Percentiles rank a stretch among this genome's conserved stretches.
Conservation (phyloP, 2,329 filamentous ascomycete species). For the Fusarium nisikadoi region DNA sequence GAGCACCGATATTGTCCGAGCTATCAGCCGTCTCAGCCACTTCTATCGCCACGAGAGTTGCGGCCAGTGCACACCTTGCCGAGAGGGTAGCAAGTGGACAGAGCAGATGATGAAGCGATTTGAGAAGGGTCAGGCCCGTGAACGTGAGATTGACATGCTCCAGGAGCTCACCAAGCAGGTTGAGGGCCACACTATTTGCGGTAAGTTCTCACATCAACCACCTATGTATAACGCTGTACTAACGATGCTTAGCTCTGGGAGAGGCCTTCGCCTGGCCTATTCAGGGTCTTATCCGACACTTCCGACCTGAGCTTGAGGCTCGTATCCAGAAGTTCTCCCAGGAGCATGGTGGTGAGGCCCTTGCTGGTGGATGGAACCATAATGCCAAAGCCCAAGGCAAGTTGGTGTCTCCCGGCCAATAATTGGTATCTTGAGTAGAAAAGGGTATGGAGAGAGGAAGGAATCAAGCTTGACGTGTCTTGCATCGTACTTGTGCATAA, state of each 20-base stretch:
- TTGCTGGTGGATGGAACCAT: constrained; percentile 90
- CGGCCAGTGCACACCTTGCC: constrained; percentile 99
- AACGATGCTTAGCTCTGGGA: constrained; percentile 73
- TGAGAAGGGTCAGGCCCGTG: constrained; percentile 87
- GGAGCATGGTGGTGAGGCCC: constrained; percentile 76
- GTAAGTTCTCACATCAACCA: constrained; percentile 59
- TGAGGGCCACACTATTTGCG: constrained; percentile 98
- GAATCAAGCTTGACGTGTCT: constrained; percentile 39
- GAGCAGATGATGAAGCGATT: constrained; percentile 99
- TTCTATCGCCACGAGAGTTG: constrained; percentile 99
- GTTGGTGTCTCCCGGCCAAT: constrained; percentile 90
- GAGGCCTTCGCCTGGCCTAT: constrained; percentile 99
- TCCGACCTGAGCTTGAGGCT: constrained; percentile 93
- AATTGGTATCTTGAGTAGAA: constrained; percentile 51
- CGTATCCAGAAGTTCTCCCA: constrained; percentile 84
- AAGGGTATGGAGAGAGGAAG: constrained; percentile 25
- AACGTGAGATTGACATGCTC: constrained; percentile 98
- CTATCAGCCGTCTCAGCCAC: constrained; percentile 90
- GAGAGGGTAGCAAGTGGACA: constrained; percentile 98
- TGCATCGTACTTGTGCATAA: constrained; percentile 41
- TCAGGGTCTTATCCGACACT: constrained; percentile 97
- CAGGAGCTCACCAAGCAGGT: constrained; percentile 99
- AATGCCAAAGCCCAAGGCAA: constrained; percentile 80
- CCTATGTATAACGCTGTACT: constrained; percentile 34
- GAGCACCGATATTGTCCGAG: constrained; percentile 93